Percentiles rank a stretch among this genome's conserved stretches.
Conservation (phyloP, 192 early-diverging fungal species). For the Coemansia asiatica region DNA sequence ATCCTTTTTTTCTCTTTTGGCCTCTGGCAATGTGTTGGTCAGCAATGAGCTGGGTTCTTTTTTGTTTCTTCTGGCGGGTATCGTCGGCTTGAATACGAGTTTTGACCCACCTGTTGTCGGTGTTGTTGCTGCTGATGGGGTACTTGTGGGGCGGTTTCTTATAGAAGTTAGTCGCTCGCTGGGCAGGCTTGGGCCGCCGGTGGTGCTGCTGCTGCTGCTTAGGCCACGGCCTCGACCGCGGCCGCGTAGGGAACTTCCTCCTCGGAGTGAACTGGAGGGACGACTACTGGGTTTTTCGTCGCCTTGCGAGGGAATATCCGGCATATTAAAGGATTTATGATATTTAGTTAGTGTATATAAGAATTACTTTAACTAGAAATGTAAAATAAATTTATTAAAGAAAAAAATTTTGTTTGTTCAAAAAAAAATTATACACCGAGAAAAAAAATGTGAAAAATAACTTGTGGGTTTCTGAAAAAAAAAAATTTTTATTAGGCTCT, state of each 20-base stretch:
- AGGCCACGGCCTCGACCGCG: slow-evolving; percentile 10
- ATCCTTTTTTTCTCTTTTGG: neutral
- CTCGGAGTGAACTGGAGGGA: slow-evolving; percentile 4
- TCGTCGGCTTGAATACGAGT: slow-evolving; percentile 30
- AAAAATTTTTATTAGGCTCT: no score
- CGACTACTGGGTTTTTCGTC: slow-evolving; percentile 29
- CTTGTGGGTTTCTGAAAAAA: no score
- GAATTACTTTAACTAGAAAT: no score
- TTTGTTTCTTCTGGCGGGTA: slow-evolving; percentile 33
- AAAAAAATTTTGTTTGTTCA: no score
- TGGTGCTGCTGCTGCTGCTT: neutral
- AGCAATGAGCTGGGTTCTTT: slow-evolving; percentile 24
- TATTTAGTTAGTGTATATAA: neutral
- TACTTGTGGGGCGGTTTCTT: slow-evolving; percentile 1
- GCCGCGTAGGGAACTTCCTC: slow-evolving; percentile 17
- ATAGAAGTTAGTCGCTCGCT: slow-evolving; percentile 23
- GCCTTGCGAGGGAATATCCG: slow-evolving; percentile 10
- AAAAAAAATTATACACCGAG: no score
- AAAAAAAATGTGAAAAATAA: no score
- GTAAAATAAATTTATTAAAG: no score
- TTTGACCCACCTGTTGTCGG: neutral
- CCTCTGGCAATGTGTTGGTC: slow-evolving; percentile 5
- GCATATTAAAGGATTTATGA: neutral
- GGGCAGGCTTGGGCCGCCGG: slow-evolving; percentile 5
- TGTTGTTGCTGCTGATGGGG: neutral